A percentile compares a stretch with the other conserved stretches of the same genome.
phyloP scores from a whole-genome alignment of 768 basidiomycete genomes.

The Tubosaeta sp. region DNA sequence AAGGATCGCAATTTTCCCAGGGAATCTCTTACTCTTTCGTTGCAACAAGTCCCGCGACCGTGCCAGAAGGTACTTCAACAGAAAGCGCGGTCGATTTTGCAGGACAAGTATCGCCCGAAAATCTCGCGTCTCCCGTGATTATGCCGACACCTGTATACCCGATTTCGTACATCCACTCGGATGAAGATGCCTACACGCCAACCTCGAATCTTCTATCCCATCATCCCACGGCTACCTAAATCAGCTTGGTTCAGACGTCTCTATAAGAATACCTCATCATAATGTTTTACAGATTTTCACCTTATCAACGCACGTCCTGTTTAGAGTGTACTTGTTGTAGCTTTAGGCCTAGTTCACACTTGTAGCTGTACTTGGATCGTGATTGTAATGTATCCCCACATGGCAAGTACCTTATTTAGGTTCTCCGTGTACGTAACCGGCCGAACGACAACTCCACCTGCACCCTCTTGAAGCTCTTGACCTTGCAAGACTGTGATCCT shows the following conservation, averaged over 20 bases:
- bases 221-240: background rate
- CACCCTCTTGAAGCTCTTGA: background rate
- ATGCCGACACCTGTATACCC: constrained; percentile 30
- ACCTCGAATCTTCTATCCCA: background rate
- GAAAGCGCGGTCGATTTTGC: background rate
- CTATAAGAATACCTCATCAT: constrained; percentile 1
- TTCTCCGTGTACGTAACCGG: background rate
- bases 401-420: background rate
- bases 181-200: constrained; percentile 2
- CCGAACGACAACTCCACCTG: background rate
- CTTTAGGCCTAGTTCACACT: background rate
- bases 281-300: constrained; percentile 7
- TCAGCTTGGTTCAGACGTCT: background rate
- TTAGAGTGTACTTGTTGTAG: constrained; percentile 13
- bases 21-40: constrained; percentile 6
- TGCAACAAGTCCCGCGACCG: constrained; percentile 2
- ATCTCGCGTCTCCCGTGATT: constrained; percentile 17
- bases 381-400: background rate
- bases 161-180: constrained; percentile 19
- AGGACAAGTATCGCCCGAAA: constrained; percentile 7
- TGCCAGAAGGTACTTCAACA: constrained; percentile 5
- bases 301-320: constrained; percentile 7
- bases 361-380: background rate
- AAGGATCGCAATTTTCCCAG: constrained; percentile 11
- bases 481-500: background rate